Conservation (phyloP, 495 filamentous ascomycete species). For the Aspergillus heteromorphus region DNA sequence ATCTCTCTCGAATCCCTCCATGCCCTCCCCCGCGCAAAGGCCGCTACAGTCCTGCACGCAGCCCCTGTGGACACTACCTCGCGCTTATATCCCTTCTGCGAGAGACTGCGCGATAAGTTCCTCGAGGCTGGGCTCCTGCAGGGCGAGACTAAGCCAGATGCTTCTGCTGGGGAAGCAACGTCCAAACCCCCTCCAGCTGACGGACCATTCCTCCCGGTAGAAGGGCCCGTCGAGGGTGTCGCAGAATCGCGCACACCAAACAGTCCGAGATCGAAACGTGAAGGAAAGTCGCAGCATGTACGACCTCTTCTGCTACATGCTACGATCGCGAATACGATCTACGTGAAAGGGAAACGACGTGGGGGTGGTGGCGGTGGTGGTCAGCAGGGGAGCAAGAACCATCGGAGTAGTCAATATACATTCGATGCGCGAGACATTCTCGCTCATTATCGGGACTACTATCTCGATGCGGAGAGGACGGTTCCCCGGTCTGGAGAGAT, state of each 20-base stretch:
- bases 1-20: conserved; percentile 37
- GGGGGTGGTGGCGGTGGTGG: conserved; percentile 5
- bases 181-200: background rate
- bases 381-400: conserved; percentile 24
- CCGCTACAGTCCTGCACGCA: conserved; percentile 50
- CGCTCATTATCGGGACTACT: conserved; percentile 28
- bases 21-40: conserved; percentile 26
- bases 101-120: conserved; percentile 56
- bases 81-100: conserved; percentile 58
- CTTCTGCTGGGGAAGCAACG: background rate
- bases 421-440: conserved; percentile 38
- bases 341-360: conserved; percentile 47
- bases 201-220: too few relatives aligned
- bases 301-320: conserved; percentile 76
- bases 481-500: conserved; percentile 7
- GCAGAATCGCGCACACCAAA: background rate
- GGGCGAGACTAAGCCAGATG: conserved; percentile 33
- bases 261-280: background rate
- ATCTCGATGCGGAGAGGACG: conserved; percentile 24
- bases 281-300: conserved; percentile 21
- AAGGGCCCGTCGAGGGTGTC: too few relatives aligned
- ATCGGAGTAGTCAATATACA: conserved; percentile 23
- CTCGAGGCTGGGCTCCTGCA: conserved; percentile 55
- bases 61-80: conserved; percentile 51
- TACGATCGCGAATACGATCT: conserved; percentile 84